A percentile compares a stretch with the other conserved stretches of the same genome.
These are phyloP conservation scores for Cutaneotrichosporon mucoides DNA, from an alignment of 1,284 basidiomycete species.

Conservation along the genomic window DNA sequence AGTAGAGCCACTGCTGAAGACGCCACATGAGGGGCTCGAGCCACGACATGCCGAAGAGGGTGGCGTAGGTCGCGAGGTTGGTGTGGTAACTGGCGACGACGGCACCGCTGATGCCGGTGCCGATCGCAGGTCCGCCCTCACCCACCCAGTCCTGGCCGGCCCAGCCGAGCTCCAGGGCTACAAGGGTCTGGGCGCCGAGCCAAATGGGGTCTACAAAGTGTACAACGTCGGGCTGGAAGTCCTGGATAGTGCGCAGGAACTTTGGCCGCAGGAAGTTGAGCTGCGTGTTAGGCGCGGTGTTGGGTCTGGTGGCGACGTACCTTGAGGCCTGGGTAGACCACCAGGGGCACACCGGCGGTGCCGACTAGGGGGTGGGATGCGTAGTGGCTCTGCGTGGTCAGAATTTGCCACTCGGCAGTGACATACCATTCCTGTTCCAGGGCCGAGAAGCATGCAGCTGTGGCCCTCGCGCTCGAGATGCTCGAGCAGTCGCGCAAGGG, in stretches of 20 bases:
- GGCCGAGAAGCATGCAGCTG: slow-evolving; percentile 56
- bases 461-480: slow-evolving; percentile 57
- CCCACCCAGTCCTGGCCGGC: slow-evolving; percentile 46
- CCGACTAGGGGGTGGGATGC: slow-evolving; percentile 56
- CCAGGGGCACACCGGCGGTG: slow-evolving; percentile 56
- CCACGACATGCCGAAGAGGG: slow-evolving; percentile 55
- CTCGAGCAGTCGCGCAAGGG: slow-evolving; percentile 55
- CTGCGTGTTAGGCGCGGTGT: slow-evolving; percentile 2
- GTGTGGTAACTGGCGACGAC: slow-evolving; percentile 57
- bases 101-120: slow-evolving; percentile 48
- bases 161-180: slow-evolving; percentile 51
- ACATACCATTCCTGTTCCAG: slow-evolving; percentile 53
- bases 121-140: slow-evolving; percentile 40
- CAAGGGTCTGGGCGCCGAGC: slow-evolving; percentile 53
- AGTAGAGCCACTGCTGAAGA: slow-evolving; percentile 46
- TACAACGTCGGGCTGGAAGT: slow-evolving; percentile 55
- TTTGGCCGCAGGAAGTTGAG: slow-evolving; percentile 58
- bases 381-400: slow-evolving; percentile 47
- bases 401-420: neutral
- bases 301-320: too few species aligned
- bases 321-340: slow-evolving; percentile 56
- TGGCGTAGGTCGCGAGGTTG: slow-evolving; percentile 56
- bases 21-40: slow-evolving; percentile 52
- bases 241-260: slow-evolving; percentile 52
- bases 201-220: slow-evolving; percentile 57